Base-by-base conservation (phyloP, 1,284 basidiomycete genomes). In the Coniferiporia weirii region DNA sequence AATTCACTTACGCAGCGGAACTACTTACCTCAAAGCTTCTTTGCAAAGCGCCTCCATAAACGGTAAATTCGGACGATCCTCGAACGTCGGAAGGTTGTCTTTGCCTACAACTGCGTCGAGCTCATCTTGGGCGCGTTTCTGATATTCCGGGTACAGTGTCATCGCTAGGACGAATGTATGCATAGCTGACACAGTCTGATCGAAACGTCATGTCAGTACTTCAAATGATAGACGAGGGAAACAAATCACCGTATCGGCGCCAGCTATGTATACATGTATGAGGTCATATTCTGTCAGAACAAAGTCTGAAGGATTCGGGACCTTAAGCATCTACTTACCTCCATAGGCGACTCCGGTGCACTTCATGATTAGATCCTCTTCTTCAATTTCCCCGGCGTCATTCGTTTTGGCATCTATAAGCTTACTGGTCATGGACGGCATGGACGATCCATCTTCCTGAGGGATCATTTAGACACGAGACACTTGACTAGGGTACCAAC, bases 21-120 rank as follows among this genome's bases (percentile, higher is more conserved):
- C 5, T 27, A 43, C 40, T 12, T n/a, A 61, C 60, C 60, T 36
- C 15, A 64, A 19, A 9, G 63, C 60, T 49, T 69, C 68, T 48
- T 63, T 61, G 15, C 64, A 56, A 19, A 69, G 59, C 4, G 66
- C 65, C 27, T 65, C 57, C 10, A 65, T 52, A 51, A 66, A 69
- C n/a, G 65, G 68, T 15, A 69, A 47, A 12, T 53, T 52, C 13
- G 56, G 51, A 19, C 57, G 50, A 52, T 69, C 68, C 2, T 60
- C 61, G n/a, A 68, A 52, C 1, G 58, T 58, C 8, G 68, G 68
- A 9, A 68, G 48, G 5, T 62, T 59, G 15, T 66, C 64, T 4
- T 44, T 54, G 5, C 67, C 66, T 8, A 66, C 48, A 22, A 68
- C 64, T n/a, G 40, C 32, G 35, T 68, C 67, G 10, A 69, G 49